phyloP scores from a whole-genome alignment of 805 yeast species.

The Starmerella apicola region DNA sequence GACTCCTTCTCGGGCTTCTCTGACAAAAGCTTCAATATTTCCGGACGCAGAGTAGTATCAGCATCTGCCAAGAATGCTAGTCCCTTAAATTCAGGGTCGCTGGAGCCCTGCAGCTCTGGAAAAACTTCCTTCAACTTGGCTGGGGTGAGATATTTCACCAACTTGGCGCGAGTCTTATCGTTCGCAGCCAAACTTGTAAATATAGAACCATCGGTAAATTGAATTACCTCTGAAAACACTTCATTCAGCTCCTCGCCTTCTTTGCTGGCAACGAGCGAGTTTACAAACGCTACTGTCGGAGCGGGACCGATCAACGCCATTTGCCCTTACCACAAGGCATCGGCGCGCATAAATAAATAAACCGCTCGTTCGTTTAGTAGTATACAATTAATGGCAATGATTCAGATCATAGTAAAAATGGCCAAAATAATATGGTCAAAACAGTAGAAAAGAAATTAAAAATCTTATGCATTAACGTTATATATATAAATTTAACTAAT shows the following conservation, averaged over 20 bases:
- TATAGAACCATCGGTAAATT: constrained; percentile 15
- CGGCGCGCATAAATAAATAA: neutral
- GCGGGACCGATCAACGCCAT: constrained; percentile 15
- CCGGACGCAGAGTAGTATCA: constrained; percentile 8
- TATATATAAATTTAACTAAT: too few relatives aligned
- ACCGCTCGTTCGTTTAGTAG: neutral
- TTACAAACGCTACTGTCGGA: constrained; percentile 11
- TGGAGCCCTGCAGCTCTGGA: constrained; percentile 7
- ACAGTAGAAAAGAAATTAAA: neutral
- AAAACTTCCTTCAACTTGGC: constrained; percentile 7
- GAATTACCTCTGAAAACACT: constrained; percentile 10
- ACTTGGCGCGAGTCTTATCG: constrained; percentile 9
- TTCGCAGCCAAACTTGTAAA: constrained; percentile 18
- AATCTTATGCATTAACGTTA: neutral
- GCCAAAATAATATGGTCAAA: neutral
- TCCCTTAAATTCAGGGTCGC: constrained; percentile 19
- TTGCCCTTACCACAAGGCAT: neutral
- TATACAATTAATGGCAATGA: neutral
- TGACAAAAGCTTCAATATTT: constrained; percentile 7
- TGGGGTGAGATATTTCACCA: constrained; percentile 10
- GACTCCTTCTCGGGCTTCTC: neutral
- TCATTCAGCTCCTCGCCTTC: constrained; percentile 6
- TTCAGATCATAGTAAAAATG: neutral
- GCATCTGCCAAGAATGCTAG: constrained; percentile 18
- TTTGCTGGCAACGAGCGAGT: constrained; percentile 6